Conservation (phyloP, 2,329 filamentous ascomycete species). For the Pseudogymnoascus sp. region DNA sequence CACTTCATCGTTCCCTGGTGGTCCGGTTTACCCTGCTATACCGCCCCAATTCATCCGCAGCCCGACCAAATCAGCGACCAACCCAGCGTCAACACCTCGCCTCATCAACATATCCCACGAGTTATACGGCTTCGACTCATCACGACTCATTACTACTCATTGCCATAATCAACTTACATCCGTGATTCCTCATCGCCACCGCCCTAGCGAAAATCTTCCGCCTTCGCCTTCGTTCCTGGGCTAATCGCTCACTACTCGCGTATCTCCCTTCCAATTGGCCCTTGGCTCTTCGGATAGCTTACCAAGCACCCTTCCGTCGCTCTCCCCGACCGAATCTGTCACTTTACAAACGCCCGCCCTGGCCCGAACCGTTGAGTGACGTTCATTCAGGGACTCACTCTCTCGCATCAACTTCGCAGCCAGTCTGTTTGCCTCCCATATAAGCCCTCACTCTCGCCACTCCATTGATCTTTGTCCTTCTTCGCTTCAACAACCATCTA, state of each 20-base stretch:
- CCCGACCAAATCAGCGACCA: neutral
- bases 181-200: neutral
- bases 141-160: neutral
- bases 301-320: constrained; percentile 4
- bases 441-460: neutral
- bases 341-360: constrained; percentile 1
- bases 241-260: neutral
- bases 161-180: neutral
- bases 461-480: neutral
- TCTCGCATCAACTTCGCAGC: neutral
- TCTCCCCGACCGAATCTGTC: constrained; percentile 4
- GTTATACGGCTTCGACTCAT: neutral
- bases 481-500: constrained; percentile 1
- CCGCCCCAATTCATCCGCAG: neutral
- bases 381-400: constrained; percentile 2
- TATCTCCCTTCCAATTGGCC: neutral
- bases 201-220: neutral
- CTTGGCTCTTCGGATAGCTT: neutral
- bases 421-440: constrained; percentile 7
- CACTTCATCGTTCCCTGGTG: neutral
- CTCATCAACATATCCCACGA: neutral
- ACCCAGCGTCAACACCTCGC: neutral
- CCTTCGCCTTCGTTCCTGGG: neutral
- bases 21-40: neutral
- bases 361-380: constrained; percentile 6